Conservation (phyloP, 306 rosid genomes). For the Glycine latifolia region DNA sequence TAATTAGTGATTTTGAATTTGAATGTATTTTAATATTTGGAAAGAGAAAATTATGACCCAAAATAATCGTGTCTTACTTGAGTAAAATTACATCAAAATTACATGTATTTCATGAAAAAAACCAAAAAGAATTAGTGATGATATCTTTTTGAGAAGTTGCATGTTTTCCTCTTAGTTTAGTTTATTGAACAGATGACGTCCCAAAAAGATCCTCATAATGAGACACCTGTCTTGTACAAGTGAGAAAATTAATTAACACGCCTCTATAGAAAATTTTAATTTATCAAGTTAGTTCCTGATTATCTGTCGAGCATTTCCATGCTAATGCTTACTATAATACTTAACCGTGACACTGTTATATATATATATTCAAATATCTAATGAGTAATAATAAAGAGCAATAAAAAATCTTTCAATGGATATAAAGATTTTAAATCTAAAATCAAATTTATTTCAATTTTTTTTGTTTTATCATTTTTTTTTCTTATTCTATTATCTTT, state of each 20-base stretch:
- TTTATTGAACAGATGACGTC: background rate
- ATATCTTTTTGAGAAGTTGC: conserved; percentile 2
- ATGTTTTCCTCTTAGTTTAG: conserved; percentile 31
- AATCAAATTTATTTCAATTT: too few species aligned
- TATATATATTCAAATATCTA: background rate
- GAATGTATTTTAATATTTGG: too few species aligned
- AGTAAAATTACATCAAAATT: too few species aligned
- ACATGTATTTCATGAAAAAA: too few species aligned
- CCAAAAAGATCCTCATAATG: conserved; percentile 13
- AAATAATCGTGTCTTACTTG: too few species aligned
- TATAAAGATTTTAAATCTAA: too few species aligned
- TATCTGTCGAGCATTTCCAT: background rate
- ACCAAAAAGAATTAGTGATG: background rate
- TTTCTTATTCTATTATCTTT: too few species aligned
- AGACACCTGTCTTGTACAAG: conserved; percentile 31
- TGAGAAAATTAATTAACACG: conserved; percentile 33
- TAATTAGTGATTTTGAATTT: too few species aligned
- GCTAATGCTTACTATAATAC: background rate
- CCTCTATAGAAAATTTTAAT: background rate
- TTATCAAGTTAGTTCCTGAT: background rate
- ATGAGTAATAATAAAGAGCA: background rate
- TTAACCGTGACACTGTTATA: background rate
- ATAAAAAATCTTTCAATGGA: too few species aligned
- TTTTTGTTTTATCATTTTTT: too few species aligned
- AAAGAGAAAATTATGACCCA: too few species aligned